Conservation (phyloP, 1,139 yeast species). For the Candida glucosophila region DNA sequence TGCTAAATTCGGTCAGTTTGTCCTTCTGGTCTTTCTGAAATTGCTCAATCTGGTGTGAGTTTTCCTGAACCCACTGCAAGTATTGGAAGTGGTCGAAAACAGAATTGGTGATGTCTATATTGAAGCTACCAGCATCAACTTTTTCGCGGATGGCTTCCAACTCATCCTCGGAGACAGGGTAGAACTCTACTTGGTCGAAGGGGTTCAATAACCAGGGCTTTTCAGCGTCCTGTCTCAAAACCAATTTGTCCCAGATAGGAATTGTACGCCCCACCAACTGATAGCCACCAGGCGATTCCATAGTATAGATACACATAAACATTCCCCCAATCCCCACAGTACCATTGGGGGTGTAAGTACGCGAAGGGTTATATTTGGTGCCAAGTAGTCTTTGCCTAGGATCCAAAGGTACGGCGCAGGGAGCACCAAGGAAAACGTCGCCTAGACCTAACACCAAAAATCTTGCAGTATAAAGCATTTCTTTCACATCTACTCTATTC, state of each 20-base stretch:
- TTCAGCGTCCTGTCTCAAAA: conserved; percentile 61
- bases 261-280: conserved; percentile 94
- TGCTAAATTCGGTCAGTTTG: conserved; percentile 75
- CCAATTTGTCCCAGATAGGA: conserved; percentile 94
- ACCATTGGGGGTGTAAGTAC: conserved; percentile 94
- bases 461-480: conserved; percentile 80
- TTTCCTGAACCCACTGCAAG: conserved; percentile 66
- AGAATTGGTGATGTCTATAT: conserved; percentile 65
- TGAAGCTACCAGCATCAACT: conserved; percentile 72
- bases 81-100: conserved; percentile 80
- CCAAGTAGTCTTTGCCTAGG: conserved; percentile 92
- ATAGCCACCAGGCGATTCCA: conserved; percentile 98
- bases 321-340: conserved; percentile 97
- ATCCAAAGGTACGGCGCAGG: conserved; percentile 96
- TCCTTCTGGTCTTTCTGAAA: conserved; percentile 70
- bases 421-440: conserved; percentile 95
- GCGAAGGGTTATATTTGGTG: conserved; percentile 89
- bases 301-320: conserved; percentile 97
- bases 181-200: conserved; percentile 91
- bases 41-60: conserved; percentile 62
- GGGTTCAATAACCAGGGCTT: conserved; percentile 87
- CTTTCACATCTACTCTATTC: conserved; percentile 65
- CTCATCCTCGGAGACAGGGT: conserved; percentile 81
- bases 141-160: conserved; percentile 65
- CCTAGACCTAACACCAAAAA: conserved; percentile 92